Evolutionary conservation across 2,329 filamentous ascomycete species (phyloP), one percentile per base, ranked within the genome.

Genomic region (Ploettnerulaceae sp.): DNA sequence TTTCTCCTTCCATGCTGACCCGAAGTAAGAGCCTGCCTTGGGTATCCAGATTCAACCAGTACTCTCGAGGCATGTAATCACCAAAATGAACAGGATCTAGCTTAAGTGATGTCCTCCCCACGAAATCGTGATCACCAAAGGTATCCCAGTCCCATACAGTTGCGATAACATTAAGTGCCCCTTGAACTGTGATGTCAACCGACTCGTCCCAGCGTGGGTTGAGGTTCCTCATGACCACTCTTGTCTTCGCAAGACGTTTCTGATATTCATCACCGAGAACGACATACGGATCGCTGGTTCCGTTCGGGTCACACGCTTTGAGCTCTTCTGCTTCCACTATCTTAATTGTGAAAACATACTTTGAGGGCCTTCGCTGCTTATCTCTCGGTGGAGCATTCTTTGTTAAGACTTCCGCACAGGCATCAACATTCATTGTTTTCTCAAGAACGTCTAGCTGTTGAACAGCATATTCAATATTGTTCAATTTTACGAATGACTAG

Each of bases 111-210:
- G 93, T 97, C 52, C 93, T 81, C 20, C 93, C 93, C 26, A 97
- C 89, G 64, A 95, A 97, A 63, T 98, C 93, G 63, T 98, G 93
- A 62, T 97, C 93, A 44, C 93, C 93, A 59, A 98, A 84, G 11
- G 89, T 89, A 69, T 98, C 93, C 75, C 93, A 95, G 68, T 98
- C 93, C 93, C 93, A 98, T 32, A 97, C 86, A 0, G 93, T 98
- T 24, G 91, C 90, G 61, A 97, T 94, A 56, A 98, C 81, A 59
- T 97, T 96, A 48, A 98, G 76, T 8, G 93, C 82, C 0, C 90
- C 89, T 53, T 86, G 84, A 1, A 95, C 95, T 15, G 89, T 93
- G 54, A 98, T 95, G 63, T 98, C 93, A 38, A 97, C 86, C 1
- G 89, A 89, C 70, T 97, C 93, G 59, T 98, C 93, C 91, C 93